Conservation (phyloP, 805 yeast genomes). For the Nakazawaea wyomingensis region DNA sequence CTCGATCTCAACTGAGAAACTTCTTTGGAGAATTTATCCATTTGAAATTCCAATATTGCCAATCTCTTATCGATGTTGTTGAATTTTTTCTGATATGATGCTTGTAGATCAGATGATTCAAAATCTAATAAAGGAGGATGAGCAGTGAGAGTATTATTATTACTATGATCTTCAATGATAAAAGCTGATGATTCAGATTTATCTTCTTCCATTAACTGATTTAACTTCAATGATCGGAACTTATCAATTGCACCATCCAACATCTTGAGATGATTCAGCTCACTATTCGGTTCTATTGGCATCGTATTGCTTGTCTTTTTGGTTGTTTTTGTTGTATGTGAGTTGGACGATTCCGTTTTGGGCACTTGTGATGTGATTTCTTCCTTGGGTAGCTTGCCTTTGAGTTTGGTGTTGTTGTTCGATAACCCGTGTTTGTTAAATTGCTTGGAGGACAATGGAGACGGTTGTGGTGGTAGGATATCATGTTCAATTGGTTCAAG, state of each 20-base stretch:
- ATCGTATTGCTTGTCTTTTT: too few species aligned
- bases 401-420: too few species aligned
- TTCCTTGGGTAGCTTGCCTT: too few species aligned
- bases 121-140: too few species aligned
- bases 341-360: too few species aligned
- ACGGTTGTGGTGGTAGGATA: not conserved
- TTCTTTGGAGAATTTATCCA: constrained; percentile 11
- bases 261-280: not conserved
- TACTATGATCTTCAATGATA: too few species aligned
- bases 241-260: constrained; percentile 2
- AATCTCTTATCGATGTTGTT: not conserved
- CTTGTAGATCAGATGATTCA: too few species aligned
- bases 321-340: not conserved
- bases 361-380: too few species aligned
- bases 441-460: not conserved
- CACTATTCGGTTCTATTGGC: too few species aligned
- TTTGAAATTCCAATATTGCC: constrained; percentile 14
- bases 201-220: not conserved
- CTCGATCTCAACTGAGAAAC: not conserved
- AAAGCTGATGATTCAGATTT: constrained; percentile 13
- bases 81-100: not conserved
- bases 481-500: not conserved
- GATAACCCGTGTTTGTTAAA: too few species aligned
- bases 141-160: too few species aligned
- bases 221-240: not conserved